Evolutionary conservation across 768 basidiomycete genomes (phyloP).

Genomic region (Gelatoporia subvermispora): DNA sequence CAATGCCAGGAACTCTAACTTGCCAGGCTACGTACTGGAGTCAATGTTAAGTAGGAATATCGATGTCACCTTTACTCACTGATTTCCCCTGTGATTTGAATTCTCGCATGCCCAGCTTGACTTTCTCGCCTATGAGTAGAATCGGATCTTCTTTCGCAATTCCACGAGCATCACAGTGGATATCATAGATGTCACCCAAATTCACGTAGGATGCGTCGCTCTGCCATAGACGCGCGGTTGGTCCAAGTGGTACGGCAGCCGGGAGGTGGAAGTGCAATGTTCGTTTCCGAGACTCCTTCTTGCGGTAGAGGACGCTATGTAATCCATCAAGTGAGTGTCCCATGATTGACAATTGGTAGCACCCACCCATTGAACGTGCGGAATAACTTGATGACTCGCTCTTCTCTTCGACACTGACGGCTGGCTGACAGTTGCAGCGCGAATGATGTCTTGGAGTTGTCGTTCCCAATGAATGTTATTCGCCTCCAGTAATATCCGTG

Average conservation of each 20-base stretch:
- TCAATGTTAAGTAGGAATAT: background rate
- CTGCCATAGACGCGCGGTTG: conserved; percentile 80
- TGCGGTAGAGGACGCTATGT: conserved; percentile 69
- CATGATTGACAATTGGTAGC: background rate
- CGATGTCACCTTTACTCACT: conserved; percentile 1
- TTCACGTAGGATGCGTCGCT: conserved; percentile 89
- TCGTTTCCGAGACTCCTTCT: conserved; percentile 91
- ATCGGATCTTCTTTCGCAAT: conserved; percentile 86
- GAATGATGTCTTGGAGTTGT: conserved; percentile 87
- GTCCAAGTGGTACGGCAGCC: conserved; percentile 77
- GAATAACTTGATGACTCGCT: conserved; percentile 86
- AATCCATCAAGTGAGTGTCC: background rate
- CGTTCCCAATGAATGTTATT: conserved; percentile 85
- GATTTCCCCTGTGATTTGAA: conserved; percentile 31
- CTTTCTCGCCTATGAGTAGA: conserved; percentile 79
- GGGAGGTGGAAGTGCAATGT: conserved; percentile 92
- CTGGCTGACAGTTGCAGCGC: conserved; percentile 85
- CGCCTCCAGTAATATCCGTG: conserved; percentile 86
- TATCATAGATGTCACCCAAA: conserved; percentile 91
- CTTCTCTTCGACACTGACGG: conserved; percentile 85
- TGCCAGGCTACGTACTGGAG: conserved; percentile 32
- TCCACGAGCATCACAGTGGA: conserved; percentile 70
- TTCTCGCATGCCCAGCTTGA: conserved; percentile 63
- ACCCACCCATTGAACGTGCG: conserved; percentile 89
- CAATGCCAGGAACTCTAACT: conserved; percentile 65